These are phyloP conservation scores for Globisporangium megalacanthum DNA, from an alignment of 352 stramenopile species.

Conservation along the genomic window DNA sequence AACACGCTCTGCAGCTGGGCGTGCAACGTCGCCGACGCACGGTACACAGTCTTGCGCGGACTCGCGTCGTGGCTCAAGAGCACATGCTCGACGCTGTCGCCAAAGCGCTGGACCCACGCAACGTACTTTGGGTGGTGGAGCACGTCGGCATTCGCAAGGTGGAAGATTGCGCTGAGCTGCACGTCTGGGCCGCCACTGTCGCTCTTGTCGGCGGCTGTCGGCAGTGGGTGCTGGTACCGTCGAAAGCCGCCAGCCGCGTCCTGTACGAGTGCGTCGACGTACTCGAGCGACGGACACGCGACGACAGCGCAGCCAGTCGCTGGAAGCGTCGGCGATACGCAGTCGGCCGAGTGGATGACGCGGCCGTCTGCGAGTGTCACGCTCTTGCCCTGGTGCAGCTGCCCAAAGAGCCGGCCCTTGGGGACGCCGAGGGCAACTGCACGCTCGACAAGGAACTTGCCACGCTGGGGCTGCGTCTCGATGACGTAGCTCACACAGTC, in stretches of 20 bases:
- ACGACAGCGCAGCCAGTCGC: constrained; percentile 43
- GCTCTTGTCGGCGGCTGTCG: not conserved
- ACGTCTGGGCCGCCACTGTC: constrained; percentile 19
- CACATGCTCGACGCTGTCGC: constrained; percentile 50
- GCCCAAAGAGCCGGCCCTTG: constrained; percentile 70
- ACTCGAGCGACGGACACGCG: constrained; percentile 53
- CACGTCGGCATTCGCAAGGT: constrained; percentile 42
- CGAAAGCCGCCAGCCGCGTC: constrained; percentile 25
- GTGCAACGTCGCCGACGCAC: constrained; percentile 62
- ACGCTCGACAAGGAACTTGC: constrained; percentile 77
- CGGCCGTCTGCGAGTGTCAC: constrained; percentile 61
- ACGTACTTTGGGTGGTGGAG: constrained; percentile 53
- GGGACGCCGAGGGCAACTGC: constrained; percentile 64
- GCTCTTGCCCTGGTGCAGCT: constrained; percentile 75
- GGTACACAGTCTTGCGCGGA: constrained; percentile 65
- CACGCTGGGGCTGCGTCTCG: constrained; percentile 60
- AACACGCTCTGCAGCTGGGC: constrained; percentile 68
- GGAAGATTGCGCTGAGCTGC: constrained; percentile 58
- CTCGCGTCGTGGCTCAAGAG: constrained; percentile 43
- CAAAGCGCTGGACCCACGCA: constrained; percentile 54
- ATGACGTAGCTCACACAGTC: constrained; percentile 68
- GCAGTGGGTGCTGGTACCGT: constrained; percentile 24
- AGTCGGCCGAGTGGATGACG: constrained; percentile 61
- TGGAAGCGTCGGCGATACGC: constrained; percentile 59
- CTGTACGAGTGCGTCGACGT: constrained; percentile 51